Evolutionary conservation across 2,329 filamentous ascomycete species (phyloP).

Genomic region (Chaetothyriales sp.): DNA sequence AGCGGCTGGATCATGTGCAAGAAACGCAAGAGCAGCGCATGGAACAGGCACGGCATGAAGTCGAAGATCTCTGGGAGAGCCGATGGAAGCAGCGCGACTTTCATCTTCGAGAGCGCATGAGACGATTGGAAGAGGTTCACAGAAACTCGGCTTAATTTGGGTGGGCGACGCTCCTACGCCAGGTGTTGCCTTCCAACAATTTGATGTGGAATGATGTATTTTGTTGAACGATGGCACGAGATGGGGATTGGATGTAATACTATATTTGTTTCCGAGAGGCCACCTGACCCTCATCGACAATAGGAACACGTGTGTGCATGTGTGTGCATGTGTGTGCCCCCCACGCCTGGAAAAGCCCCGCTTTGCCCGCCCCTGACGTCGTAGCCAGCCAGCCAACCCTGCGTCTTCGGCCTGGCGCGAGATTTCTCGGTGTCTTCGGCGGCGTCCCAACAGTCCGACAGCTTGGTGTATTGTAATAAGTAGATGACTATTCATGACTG

Average conservation of each 20-base stretch:
- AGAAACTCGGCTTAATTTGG: not conserved
- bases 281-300: no score
- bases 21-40: slow-evolving; percentile 17
- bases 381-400: not conserved
- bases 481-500: not conserved
- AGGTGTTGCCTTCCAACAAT: no score
- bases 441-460: not conserved
- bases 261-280: no score
- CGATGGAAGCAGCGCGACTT: slow-evolving; percentile 24
- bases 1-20: slow-evolving; percentile 15
- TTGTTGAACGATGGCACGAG: not conserved
- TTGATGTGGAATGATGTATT: not conserved
- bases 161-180: no score
- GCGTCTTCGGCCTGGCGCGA: not conserved
- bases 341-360: not conserved
- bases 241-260: not conserved
- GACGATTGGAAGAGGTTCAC: slow-evolving; percentile 10
- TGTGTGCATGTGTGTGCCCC: no score
- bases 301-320: no score
- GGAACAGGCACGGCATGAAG: slow-evolving; percentile 22
- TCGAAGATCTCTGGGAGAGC: slow-evolving; percentile 25
- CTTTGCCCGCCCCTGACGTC: not conserved
- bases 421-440: not conserved
- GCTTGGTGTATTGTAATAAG: not conserved
- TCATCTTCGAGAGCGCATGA: slow-evolving; percentile 13